phyloP scores from a whole-genome alignment of 306 rosid species.

The Quercus berberidifolia region DNA sequence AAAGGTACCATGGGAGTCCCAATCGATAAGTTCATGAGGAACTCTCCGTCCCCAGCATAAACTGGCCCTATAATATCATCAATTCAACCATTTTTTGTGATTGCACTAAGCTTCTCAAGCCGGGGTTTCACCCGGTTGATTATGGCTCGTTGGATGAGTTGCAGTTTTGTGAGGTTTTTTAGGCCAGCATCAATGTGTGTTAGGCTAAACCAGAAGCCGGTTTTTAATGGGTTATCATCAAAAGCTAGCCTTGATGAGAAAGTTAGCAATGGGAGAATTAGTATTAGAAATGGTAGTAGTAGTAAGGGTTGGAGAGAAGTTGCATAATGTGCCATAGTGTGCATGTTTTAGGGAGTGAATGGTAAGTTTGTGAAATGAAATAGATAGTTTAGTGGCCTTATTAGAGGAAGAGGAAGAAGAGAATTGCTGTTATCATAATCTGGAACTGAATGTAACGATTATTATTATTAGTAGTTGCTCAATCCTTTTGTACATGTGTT shows the following conservation, averaged over 20 bases:
- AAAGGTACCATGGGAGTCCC: neutral
- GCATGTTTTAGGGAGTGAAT: neutral
- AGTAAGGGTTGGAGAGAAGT: too few relatives aligned
- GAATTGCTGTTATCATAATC: too few relatives aligned
- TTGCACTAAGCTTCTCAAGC: neutral
- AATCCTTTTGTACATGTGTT: too few relatives aligned
- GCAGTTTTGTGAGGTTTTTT: neutral
- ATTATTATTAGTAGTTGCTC: too few relatives aligned
- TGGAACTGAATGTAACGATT: too few relatives aligned
- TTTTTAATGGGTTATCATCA: too few relatives aligned
- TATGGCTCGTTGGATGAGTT: neutral
- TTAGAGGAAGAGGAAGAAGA: too few relatives aligned
- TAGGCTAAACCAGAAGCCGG: neutral
- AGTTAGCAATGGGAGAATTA: neutral
- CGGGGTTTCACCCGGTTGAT: neutral
- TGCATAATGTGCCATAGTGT: neutral
- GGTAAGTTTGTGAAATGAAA: too few relatives aligned
- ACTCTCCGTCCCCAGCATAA: neutral
- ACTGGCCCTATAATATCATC: neutral
- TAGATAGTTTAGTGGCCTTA: too few relatives aligned
- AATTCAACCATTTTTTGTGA: neutral
- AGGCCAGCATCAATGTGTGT: neutral
- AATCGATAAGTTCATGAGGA: neutral
- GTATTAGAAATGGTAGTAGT: neutral
- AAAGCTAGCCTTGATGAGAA: neutral